Conservation (phyloP, 2,329 filamentous ascomycete genomes). For the Botrytis galanthina region DNA sequence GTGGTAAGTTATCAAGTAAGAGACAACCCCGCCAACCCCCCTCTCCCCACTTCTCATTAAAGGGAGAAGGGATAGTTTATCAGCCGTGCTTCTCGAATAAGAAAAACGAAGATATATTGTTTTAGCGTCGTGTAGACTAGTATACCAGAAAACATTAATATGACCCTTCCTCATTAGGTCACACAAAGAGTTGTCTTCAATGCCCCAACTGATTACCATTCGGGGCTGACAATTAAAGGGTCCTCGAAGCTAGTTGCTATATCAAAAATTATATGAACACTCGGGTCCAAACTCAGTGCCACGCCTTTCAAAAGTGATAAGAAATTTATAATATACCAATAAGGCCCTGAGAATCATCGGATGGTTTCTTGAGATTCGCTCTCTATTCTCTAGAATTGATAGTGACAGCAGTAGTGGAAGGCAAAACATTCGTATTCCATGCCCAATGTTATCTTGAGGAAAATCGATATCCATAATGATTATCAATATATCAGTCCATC, state of each 20-base stretch:
- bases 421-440: conserved; percentile 2
- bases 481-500: background rate
- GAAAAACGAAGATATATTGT: conserved; percentile 7
- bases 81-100: background rate
- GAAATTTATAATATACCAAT: background rate
- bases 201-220: background rate
- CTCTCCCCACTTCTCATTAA: background rate
- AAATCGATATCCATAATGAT: background rate
- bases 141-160: background rate
- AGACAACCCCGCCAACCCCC: background rate
- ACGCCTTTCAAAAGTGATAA: background rate
- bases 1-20: background rate
- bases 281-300: background rate
- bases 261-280: background rate
- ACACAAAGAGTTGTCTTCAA: background rate
- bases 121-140: background rate
- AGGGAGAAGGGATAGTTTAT: background rate
- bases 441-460: background rate
- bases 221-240: background rate
- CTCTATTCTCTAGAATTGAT: background rate
- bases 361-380: background rate
- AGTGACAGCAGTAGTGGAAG: background rate
- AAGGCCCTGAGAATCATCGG: background rate
- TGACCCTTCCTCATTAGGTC: background rate
- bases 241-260: background rate